Evolutionary conservation across 2,329 filamentous ascomycete species (phyloP).

Genomic region (Colletotrichum melonis): DNA sequence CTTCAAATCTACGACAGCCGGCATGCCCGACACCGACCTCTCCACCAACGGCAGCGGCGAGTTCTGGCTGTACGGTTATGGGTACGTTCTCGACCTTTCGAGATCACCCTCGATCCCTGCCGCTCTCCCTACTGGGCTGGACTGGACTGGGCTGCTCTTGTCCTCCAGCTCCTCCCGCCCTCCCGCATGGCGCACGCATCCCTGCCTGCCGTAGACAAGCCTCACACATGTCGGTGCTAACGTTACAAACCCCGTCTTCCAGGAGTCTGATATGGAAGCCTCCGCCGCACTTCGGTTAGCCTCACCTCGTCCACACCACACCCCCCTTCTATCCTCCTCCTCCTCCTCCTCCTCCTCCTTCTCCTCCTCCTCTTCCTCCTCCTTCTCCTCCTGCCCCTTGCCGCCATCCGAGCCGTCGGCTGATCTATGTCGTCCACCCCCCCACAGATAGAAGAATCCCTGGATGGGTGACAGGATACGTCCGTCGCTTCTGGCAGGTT

Average conservation of each 20-base stretch:
- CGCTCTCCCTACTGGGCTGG: conserved; percentile 12
- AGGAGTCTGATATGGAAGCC: conserved; percentile 98
- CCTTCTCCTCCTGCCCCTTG: conserved; percentile 7
- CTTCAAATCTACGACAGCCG: not conserved
- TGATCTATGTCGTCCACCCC: conserved; percentile 30
- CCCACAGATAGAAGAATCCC: conserved; percentile 81
- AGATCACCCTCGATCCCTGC: conserved; percentile 5
- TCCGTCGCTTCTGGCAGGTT: conserved; percentile 98
- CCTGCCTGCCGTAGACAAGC: conserved; percentile 27
- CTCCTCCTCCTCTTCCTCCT: conserved; percentile 1
- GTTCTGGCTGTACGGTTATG: conserved; percentile 98
- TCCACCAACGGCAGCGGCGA: conserved; percentile 61
- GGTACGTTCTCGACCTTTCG: conserved; percentile 65
- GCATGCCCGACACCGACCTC: conserved; percentile 51
- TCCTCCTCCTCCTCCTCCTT: not conserved
- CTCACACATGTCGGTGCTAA: conserved; percentile 14
- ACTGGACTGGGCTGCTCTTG: not conserved
- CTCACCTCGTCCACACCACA: conserved; percentile 1
- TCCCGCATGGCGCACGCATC: conserved; percentile 20
- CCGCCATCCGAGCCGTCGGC: conserved; percentile 25
- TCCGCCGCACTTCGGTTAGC: conserved; percentile 89
- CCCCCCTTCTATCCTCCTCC: conserved; percentile 12
- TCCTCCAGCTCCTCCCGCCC: conserved; percentile 11
- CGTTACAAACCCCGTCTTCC: conserved; percentile 13
- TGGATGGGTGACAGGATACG: conserved; percentile 93